Evolutionary conservation across 2,329 filamentous ascomycete genomes (phyloP), one percentile per base, ranked within the genome.

Genomic region (Ophiostoma ulmi): DNA sequence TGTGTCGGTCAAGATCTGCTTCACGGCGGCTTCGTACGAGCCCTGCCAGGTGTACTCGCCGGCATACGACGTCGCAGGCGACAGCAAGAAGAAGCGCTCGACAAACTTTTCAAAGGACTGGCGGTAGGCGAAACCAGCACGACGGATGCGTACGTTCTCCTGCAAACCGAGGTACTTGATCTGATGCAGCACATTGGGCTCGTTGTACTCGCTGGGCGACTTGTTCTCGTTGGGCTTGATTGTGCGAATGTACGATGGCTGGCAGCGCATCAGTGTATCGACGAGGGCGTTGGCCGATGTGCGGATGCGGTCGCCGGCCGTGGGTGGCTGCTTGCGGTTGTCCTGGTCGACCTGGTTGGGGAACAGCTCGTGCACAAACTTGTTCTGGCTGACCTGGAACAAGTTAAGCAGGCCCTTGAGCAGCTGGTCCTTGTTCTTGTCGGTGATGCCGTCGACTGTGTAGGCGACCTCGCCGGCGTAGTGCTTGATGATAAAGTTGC

Each of bases 141-240:
- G 89, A 75, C 95, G 91, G 80, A 99, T 99, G 65, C 95, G 91
- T 58, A 99, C 95, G 85, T 99, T 99, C 81, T 99, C 95, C 79
- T 98, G 94, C n/a, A 99, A 84, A 88, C 95, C 95, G 17, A 99
- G 90, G 77, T 99, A 99, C 79, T 99, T 98, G 85, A 98, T 93
- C 79, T 99, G 95, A 84, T 99, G 95, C 76, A 98, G 85, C 26
- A 99, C 95, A 76, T 98, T 98, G 39, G 89, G 88, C 26, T 87
- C 86, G 76, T 97, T 97, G 80, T 97, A 99, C 78, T 99, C 95
- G 13, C 88, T 90, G 0, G 93, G 91, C 2, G 94, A 97, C 80
- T 98, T 99, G 83, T 97, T 98, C 81, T 99, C 95, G 82, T 99
- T 99, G 1, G 95, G 95, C 81, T 99, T 99, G 83, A 99, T 98